Base-by-base conservation (phyloP, 768 basidiomycete genomes). In the Kwoniella sp. region DNA sequence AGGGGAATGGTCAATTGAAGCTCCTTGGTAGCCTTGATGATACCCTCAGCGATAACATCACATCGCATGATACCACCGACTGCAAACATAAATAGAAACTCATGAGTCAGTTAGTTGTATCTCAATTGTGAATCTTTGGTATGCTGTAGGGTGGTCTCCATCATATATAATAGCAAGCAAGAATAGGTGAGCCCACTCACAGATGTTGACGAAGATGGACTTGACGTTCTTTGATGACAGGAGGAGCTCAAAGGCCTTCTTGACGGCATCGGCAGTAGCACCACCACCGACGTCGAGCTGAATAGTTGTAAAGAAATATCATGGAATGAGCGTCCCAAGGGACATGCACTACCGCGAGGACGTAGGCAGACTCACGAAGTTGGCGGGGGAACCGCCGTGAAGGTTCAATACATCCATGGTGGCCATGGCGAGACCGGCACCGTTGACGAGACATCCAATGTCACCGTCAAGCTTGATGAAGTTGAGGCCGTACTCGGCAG, bases 331-430 rank as follows among this genome's bases (percentile, higher is more conserved):
- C n/a, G n/a, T n/a, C n/a, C n/a, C n/a, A n/a, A n/a, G n/a, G n/a
- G n/a, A n/a, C n/a, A n/a, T n/a, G n/a, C n/a, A n/a, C n/a, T 5
- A 37, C 29, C 27, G 33, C 24, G 10, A n/a, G 13, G 21, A 7
- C 6, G 27, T 25, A 33, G 17, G 8, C 40, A 13, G 2, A 61
- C 76, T 68, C 36, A 77, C 76, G 86, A 99, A 99, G 81, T 99
- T 98, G 58, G 96, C 96, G 4, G 96, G 96, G 71, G 94, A 88
- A 55, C 80, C 96, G 53, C 96, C 96, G 77, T 97, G 91, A 55
- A 96, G 83, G 52, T 93, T 87, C 60, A 99, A 85, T n/a, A 98
- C 95, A 76, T 99, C 96, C 96, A 99, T 98, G 60, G 96, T 99
- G 37, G 96, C 96, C 96, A 99, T 99, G 55, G 96, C 96, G 65